Evolutionary conservation across 768 basidiomycete species (phyloP), one percentile per base, ranked within the genome.

Genomic region (Suillus americanus): DNA sequence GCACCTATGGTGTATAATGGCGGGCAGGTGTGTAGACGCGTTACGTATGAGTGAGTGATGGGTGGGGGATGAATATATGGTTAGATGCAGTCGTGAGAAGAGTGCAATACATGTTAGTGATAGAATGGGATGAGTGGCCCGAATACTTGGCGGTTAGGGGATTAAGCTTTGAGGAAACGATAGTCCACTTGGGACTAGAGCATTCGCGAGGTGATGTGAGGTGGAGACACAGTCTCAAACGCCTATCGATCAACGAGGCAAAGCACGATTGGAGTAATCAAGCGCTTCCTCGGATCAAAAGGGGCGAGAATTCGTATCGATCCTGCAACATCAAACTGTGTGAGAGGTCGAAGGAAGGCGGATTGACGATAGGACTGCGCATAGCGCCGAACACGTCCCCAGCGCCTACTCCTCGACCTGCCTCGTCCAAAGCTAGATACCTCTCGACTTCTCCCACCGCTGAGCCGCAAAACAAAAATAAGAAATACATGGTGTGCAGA

Each of bases 171-270:
- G 74, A 67, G 75, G 72, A 66, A 18, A 43, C 63, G 61, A 63
- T 71, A 69, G 74, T 77, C 76, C 69, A 66, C 74, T 71, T 63
- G 71, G 69, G 70, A 71, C 60, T 56, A 50, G 60, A 65, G 51
- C 60, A 64, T 64, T 53, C 30, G 51, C 62, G 64, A 65, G 66
- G 65, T 61, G 61, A 68, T 65, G 62, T 69, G 71, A 70, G 67
- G 72, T 69, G 68, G 48, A 69, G 70, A 72, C 69, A 65, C 70
- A 71, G 66, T 72, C 69, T 73, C 72, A 70, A 71, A 43, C 43
- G 62, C 59, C 76, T 73, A 83, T 82, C 79, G 78, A 83, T 83
- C 81, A 75, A 80, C 81, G 75, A 82, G 78, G 77, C 67, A 59
- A 59, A 54, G 62, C 69, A 72, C 75, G 78, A 71, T 65, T 64